Percentiles rank a stretch among this genome's conserved stretches.
Evolutionary conservation across 2,329 filamentous ascomycete genomes (phyloP).

Genomic region (Tolypocladium cylindrosporum): DNA sequence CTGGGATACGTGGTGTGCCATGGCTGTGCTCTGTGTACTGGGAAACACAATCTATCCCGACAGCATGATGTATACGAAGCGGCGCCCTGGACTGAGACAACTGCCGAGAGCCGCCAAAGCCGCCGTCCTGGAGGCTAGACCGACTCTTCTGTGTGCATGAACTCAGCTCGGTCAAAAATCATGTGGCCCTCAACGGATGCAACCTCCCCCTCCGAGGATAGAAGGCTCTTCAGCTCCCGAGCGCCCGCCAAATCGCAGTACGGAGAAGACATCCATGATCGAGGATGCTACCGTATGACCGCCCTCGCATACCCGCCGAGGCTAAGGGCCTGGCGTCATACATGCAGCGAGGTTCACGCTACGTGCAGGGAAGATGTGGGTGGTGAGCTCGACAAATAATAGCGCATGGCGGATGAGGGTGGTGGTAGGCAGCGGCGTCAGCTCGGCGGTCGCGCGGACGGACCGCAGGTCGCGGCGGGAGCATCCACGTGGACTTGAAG

Average conservation of each 20-base stretch:
- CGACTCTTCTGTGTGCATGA: not conserved
- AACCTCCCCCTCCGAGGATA: not conserved
- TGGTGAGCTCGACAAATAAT: not conserved
- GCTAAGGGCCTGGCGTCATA: conserved; percentile 1
- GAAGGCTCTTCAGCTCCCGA: not conserved
- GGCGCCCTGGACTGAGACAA: not conserved
- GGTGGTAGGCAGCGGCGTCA: not conserved
- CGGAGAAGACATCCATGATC: not conserved
- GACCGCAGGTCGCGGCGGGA: conserved; percentile 1
- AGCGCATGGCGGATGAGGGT: not conserved
- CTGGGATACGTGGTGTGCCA: not conserved
- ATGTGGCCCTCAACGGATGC: not conserved
- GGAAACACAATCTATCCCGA: not conserved
- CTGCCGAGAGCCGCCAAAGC: not conserved
- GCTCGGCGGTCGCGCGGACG: conserved; percentile 2
- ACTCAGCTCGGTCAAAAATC: not conserved
- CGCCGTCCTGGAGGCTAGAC: not conserved
- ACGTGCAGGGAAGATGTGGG: not conserved
- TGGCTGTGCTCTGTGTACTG: not conserved
- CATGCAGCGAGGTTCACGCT: not conserved
- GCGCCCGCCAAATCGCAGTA: not conserved
- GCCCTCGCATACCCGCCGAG: conserved; percentile 6
- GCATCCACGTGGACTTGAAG: not conserved
- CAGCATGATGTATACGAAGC: too few relatives aligned
- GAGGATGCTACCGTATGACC: not conserved